Evolutionary conservation across 2,329 filamentous ascomycete genomes (phyloP).

Genomic region (Colletotrichum lupini): DNA sequence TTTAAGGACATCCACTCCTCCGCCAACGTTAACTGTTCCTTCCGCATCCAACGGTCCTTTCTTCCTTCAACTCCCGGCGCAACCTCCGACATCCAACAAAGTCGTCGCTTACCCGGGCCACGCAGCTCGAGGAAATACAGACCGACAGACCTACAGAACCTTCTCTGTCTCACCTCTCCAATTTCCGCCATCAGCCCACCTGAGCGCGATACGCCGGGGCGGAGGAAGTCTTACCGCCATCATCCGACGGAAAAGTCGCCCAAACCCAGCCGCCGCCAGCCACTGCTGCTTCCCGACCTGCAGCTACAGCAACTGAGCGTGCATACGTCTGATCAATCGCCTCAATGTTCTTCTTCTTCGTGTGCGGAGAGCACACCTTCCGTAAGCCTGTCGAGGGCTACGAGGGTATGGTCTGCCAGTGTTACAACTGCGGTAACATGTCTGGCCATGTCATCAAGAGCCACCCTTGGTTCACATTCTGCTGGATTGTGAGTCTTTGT

Average conservation of each 20-base stretch:
- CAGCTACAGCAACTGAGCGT: conserved; percentile 1
- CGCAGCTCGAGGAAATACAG: background rate
- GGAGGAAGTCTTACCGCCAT: background rate
- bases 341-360: conserved; percentile 71
- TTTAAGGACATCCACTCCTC: background rate
- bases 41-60: conserved; percentile 2
- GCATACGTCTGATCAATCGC: conserved; percentile 2
- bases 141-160: background rate
- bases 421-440: conserved; percentile 75
- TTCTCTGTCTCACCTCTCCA: background rate
- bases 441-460: conserved; percentile 70
- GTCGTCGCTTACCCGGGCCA: background rate
- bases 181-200: background rate
- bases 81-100: background rate
- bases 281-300: background rate
- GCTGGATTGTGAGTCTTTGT: conserved; percentile 70
- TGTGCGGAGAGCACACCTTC: conserved; percentile 71
- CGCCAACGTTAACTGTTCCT: conserved; percentile 14
- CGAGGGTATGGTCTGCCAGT: conserved; percentile 70
- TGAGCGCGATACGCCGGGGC: background rate
- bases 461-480: conserved; percentile 82
- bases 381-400: conserved; percentile 70
- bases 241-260: background rate
- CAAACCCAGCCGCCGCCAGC: background rate
- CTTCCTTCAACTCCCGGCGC: background rate